Evolutionary conservation across 106 monocot genomes (phyloP).

Genomic region (Phalaenopsis equestris): DNA sequence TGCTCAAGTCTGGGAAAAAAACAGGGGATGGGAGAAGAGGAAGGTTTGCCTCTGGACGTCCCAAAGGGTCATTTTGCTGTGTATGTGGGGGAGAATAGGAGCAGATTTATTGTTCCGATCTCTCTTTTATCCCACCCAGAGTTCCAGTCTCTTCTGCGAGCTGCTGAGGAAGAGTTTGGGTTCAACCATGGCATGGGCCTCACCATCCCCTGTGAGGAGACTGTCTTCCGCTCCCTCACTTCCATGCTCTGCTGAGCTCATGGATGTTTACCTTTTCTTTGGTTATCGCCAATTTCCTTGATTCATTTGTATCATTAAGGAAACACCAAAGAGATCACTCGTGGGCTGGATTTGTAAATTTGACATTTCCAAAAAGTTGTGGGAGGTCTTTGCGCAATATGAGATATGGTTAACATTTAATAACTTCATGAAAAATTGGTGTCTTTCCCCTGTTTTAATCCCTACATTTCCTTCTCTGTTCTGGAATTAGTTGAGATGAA

Average conservation of each 20-base stretch:
- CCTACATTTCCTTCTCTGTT: background rate
- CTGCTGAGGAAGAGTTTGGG: conserved; percentile 57
- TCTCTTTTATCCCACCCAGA: conserved; percentile 28
- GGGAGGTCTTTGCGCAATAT: background rate
- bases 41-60: conserved; percentile 31
- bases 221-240: conserved; percentile 40
- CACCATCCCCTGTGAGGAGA: conserved; percentile 53
- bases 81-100: conserved; percentile 48
- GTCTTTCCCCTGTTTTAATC: background rate
- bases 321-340: background rate
- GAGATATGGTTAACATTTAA: no score
- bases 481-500: background rate
- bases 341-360: background rate
- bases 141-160: conserved; percentile 37
- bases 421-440: background rate
- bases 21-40: background rate
- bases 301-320: background rate
- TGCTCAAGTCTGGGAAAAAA: conserved; percentile 46
- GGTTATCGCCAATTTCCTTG: background rate
- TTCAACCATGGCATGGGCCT: conserved; percentile 56
- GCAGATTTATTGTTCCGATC: conserved; percentile 48
- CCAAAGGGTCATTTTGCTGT: conserved; percentile 53
- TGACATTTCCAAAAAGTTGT: background rate
- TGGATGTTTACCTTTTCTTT: background rate
- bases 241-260: conserved; percentile 8